Evolutionary conservation across 1,139 yeast genomes (phyloP).

Genomic region (Saccharomyces pastorianus): DNA sequence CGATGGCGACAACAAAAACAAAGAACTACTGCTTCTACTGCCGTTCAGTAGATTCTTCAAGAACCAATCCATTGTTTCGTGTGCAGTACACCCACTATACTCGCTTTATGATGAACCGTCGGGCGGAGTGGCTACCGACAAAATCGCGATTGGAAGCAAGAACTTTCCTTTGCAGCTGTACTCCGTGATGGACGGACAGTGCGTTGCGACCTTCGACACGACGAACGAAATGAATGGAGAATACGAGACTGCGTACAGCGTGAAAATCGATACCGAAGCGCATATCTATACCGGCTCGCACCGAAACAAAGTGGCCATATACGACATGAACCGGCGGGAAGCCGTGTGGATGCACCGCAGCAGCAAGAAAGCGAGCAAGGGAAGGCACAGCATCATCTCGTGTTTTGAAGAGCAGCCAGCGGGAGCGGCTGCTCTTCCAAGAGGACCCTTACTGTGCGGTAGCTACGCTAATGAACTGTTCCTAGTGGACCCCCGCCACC

Average conservation of each 20-base stretch:
- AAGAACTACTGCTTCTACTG: slow-evolving; percentile 2
- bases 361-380: slow-evolving; percentile 12
- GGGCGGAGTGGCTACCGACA: slow-evolving; percentile 3
- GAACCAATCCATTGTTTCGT: slow-evolving; percentile 21
- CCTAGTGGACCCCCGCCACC: slow-evolving; percentile 16
- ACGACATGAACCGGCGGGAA: slow-evolving; percentile 15
- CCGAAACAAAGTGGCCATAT: slow-evolving; percentile 21
- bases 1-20: neutral
- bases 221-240: slow-evolving; percentile 18
- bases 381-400: slow-evolving; percentile 18
- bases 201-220: slow-evolving; percentile 13
- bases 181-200: neutral
- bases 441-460: slow-evolving; percentile 11
- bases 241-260: slow-evolving; percentile 18
- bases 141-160: slow-evolving; percentile 14
- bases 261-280: slow-evolving; percentile 11
- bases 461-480: slow-evolving; percentile 25
- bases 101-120: slow-evolving; percentile 18
- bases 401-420: slow-evolving; percentile 18
- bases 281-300: slow-evolving; percentile 22
- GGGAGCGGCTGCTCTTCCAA: slow-evolving; percentile 1
- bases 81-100: slow-evolving; percentile 21
- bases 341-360: slow-evolving; percentile 17
- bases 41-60: slow-evolving; percentile 26
- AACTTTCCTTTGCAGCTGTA: slow-evolving; percentile 22